phyloP scores from a whole-genome alignment of 2,329 filamentous ascomycete species.

The Rasamsonia emersonii region DNA sequence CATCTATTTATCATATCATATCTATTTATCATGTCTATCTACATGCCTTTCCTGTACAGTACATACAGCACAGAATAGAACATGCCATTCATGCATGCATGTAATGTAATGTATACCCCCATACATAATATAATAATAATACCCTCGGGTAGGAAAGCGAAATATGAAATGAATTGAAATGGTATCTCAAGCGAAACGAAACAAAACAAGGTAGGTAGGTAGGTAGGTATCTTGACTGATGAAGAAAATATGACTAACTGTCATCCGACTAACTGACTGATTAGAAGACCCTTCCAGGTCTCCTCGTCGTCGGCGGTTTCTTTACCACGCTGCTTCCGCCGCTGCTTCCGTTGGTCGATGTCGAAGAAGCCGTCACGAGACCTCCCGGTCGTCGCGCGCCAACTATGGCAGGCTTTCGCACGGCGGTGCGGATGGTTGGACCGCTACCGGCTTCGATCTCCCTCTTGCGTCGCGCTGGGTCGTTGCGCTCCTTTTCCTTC shows the following conservation, averaged over 20 bases:
- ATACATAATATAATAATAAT: too few species aligned
- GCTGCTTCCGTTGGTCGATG: conserved; percentile 10
- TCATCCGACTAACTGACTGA: neutral
- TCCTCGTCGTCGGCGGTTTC: conserved; percentile 26
- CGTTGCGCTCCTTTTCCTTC: conserved; percentile 29
- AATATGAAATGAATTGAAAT: too few species aligned
- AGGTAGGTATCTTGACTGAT: neutral
- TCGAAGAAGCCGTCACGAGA: conserved; percentile 20
- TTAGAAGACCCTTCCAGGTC: conserved; percentile 28
- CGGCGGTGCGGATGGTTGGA: conserved; percentile 10
- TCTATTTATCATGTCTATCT: too few species aligned
- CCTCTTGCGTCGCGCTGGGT: conserved; percentile 23
- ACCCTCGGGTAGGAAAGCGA: too few species aligned
- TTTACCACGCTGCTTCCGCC: conserved; percentile 30
- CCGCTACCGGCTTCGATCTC: conserved; percentile 24
- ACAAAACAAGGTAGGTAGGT: too few species aligned
- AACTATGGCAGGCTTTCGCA: conserved; percentile 24
- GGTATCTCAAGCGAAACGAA: too few species aligned
- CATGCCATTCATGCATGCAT: too few species aligned
- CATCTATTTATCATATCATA: too few species aligned
- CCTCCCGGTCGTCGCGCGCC: conserved; percentile 21
- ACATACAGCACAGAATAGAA: too few species aligned
- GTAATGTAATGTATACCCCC: too few species aligned
- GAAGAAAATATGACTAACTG: neutral
- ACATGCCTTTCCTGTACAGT: too few species aligned